phyloP scores from a whole-genome alignment of 306 rosid genomes.

The Abrus pulchellus region DNA sequence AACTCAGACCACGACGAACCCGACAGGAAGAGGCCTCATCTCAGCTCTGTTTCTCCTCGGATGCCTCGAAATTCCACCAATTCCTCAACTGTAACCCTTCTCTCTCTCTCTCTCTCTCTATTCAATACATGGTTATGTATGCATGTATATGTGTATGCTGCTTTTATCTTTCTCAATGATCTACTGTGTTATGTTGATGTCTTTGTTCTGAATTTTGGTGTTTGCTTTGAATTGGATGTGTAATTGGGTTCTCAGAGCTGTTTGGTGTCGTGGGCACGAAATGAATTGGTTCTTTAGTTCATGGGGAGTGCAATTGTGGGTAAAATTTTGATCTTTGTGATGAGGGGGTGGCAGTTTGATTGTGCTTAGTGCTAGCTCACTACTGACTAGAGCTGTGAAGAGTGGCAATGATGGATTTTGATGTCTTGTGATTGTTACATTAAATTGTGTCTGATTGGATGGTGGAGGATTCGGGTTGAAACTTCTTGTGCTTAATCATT shows the following conservation, averaged over 20 bases:
- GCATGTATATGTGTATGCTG: neutral
- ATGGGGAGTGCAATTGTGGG: slow-evolving; percentile 9
- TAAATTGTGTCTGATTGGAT: slow-evolving; percentile 20
- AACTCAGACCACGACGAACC: slow-evolving; percentile 73
- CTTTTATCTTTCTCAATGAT: slow-evolving; percentile 5
- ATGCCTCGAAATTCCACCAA: slow-evolving; percentile 66
- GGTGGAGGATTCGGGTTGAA: neutral
- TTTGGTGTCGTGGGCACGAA: neutral
- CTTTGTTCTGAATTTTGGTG: slow-evolving; percentile 1
- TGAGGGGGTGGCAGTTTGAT: slow-evolving; percentile 10
- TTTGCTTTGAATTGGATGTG: slow-evolving; percentile 38
- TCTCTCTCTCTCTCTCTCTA: neutral
- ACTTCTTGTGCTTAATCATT: slow-evolving; percentile 6
- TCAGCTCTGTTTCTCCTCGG: slow-evolving; percentile 63
- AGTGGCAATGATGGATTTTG: slow-evolving; percentile 6
- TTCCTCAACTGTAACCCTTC: slow-evolving; percentile 58
- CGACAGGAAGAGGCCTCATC: slow-evolving; percentile 84
- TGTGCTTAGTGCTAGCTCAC: slow-evolving; percentile 24
- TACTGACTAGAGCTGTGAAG: slow-evolving; percentile 2
- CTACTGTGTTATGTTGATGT: neutral
- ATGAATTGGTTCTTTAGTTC: neutral
- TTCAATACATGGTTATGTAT: neutral
- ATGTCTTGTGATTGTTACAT: neutral
- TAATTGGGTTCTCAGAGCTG: slow-evolving; percentile 23
- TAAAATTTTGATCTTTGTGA: slow-evolving; percentile 5